These are phyloP conservation scores for Aulographum hederae DNA, from an alignment of 2,329 filamentous ascomycete species.

Conservation along the genomic window DNA sequence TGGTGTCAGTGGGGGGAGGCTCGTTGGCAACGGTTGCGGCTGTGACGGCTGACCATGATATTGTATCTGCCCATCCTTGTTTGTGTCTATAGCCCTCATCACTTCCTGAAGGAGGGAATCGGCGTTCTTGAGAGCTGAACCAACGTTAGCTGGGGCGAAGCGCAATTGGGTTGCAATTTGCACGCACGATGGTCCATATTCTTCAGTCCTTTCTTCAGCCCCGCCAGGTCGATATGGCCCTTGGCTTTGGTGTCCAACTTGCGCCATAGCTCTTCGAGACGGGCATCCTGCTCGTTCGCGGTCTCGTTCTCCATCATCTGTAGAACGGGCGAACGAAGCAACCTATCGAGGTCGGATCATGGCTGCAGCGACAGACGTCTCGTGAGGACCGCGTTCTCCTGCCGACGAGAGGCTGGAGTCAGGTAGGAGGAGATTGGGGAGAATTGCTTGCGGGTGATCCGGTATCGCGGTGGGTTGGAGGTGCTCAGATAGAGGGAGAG, in stretches of 20 bases:
- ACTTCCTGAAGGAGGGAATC: slow-evolving; percentile 69
- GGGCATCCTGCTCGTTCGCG: slow-evolving; percentile 59
- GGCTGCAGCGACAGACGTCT: too few species aligned
- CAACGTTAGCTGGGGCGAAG: background rate
- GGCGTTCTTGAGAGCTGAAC: slow-evolving; percentile 68
- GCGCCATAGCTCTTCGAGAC: slow-evolving; percentile 70
- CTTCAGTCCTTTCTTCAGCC: slow-evolving; percentile 64
- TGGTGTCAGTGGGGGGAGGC: slow-evolving; percentile 5
- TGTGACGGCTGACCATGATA: slow-evolving; percentile 49
- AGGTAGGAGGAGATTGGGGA: too few species aligned
- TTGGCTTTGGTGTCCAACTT: slow-evolving; percentile 59
- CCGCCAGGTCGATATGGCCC: slow-evolving; percentile 69
- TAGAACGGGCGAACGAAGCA: too few species aligned
- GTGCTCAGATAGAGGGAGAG: too few species aligned
- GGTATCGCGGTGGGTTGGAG: too few species aligned
- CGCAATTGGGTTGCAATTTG: background rate
- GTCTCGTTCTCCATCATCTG: slow-evolving; percentile 58
- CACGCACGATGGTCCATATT: slow-evolving; percentile 80
- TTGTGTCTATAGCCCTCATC: slow-evolving; percentile 65
- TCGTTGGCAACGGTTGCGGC: background rate
- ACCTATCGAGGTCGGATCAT: too few species aligned
- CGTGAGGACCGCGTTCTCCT: too few species aligned
- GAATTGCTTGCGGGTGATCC: too few species aligned
- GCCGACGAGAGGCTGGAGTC: too few species aligned
- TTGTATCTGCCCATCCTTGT: slow-evolving; percentile 76